Base-by-base conservation (phyloP, 805 yeast genomes). In the Ogataea minuta region DNA sequence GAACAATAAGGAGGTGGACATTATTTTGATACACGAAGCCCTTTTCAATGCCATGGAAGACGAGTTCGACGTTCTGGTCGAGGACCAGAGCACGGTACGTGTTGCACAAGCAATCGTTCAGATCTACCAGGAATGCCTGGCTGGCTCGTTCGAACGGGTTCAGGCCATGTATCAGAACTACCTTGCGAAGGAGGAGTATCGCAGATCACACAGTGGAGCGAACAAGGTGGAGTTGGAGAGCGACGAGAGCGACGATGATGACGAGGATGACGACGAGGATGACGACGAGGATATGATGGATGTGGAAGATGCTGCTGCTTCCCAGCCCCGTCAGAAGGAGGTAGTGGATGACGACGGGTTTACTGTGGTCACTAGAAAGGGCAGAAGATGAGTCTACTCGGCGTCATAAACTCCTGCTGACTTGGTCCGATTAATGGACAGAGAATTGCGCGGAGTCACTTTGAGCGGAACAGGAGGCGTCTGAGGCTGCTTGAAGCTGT, bases 271-370 rank as follows among this genome's bases (percentile, higher is more conserved):
- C 4, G 62, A 56, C 3, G 59, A 55, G 9, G 61, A 60, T 6
- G 59, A 55, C 9, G 61, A 60, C 5, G 53, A 49, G 3, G 70
- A 66, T 27, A 51, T 48, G 51, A 63, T 61, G 57, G 71, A 56
- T 20, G 70, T 36, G 13, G 44, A 36, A 15, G 29, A 28, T 19
- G 27, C 21, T 17, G 30, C 23, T 8, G 15, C 16, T 9, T 28
- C 24, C 9, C 60, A 13, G 66, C 59, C 2, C 57, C 57, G 63
- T 13, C 62, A 62, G 21, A 84, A 72, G 9, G 95, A 95, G 2
- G 58, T 84, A 8, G 72, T 91, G 7, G 98, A 91, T 57, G 98
- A 91, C 23, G 98, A 91, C 57, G 99, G 98, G 1, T 91, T 91
- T 56, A 93, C 89, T 52, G 63, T 88, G 45, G 97, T 91, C 3